Percentiles rank a stretch among this genome's conserved stretches.
phyloP scores from a whole-genome alignment of 1,139 yeast genomes.

The Zygotorulaspora mrakii region DNA sequence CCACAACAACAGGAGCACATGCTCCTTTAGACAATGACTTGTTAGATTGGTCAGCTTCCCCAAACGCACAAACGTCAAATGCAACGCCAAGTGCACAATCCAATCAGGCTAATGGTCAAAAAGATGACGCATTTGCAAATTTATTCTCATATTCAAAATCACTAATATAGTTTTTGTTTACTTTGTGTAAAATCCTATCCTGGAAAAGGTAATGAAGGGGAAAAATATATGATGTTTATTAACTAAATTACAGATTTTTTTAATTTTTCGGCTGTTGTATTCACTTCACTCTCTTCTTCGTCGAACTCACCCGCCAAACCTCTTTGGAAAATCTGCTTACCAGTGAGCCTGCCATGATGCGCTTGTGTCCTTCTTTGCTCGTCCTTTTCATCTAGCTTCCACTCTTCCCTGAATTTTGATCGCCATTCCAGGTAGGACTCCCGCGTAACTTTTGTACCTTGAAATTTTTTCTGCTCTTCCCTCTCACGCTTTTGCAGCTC shows the following conservation, averaged over 20 bases:
- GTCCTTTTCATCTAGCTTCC: constrained; percentile 55
- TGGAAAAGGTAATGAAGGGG: too few species aligned
- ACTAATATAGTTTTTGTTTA: constrained; percentile 28
- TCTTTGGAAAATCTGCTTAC: constrained; percentile 81
- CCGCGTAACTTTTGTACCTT: constrained; percentile 73
- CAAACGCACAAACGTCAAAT: too few species aligned
- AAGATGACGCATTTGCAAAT: constrained; percentile 35
- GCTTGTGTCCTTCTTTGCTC: constrained; percentile 50
- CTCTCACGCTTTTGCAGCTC: constrained; percentile 57
- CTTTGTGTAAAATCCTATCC: too few species aligned
- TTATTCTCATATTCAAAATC: constrained; percentile 35
- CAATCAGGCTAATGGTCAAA: constrained; percentile 2
- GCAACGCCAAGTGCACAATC: constrained; percentile 1
- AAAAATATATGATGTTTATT: neutral
- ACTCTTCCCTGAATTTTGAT: constrained; percentile 50
- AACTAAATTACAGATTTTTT: constrained; percentile 13
- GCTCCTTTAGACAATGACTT: constrained; percentile 8
- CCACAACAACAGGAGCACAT: neutral
- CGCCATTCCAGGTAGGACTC: constrained; percentile 76
- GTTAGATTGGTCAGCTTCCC: constrained; percentile 7
- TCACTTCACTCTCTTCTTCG: constrained; percentile 30
- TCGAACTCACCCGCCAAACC: constrained; percentile 74
- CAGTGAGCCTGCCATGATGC: constrained; percentile 76
- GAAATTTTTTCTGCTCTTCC: constrained; percentile 68
- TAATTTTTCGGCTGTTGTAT: constrained; percentile 11